Evolutionary conservation across 495 filamentous ascomycete species (phyloP).

Genomic region (Pseudevernia furfuracea): DNA sequence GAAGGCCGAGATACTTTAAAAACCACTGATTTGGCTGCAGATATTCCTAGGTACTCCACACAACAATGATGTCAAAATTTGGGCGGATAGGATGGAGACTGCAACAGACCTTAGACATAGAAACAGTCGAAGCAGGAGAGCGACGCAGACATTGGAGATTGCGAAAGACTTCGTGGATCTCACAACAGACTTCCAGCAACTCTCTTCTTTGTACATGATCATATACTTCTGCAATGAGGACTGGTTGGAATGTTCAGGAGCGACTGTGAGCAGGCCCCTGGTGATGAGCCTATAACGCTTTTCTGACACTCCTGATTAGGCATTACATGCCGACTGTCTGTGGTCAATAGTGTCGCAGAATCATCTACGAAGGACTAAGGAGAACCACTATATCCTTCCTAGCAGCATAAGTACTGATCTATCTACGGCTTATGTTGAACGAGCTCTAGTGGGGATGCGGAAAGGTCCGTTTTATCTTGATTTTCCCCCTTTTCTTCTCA

Average conservation of each 20-base stretch:
- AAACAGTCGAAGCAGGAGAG: not conserved
- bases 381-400: not conserved
- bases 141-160: not conserved
- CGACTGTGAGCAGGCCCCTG: not conserved
- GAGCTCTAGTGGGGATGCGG: not conserved
- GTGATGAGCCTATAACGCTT: not conserved
- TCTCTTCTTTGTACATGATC: not conserved
- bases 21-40: not conserved
- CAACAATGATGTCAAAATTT: not conserved
- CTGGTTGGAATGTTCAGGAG: not conserved
- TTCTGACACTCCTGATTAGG: not conserved
- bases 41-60: conserved; percentile 8
- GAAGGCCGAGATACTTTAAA: not conserved
- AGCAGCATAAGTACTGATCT: not conserved
- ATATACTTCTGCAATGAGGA: not conserved
- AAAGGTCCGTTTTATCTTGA: not conserved
- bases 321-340: not conserved
- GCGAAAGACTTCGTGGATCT: not conserved
- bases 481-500: not conserved
- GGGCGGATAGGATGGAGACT: not conserved
- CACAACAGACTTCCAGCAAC: not conserved
- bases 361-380: not conserved
- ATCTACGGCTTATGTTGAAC: not conserved
- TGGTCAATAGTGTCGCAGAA: conserved; percentile 1
- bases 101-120: not conserved